Evolutionary conservation across 2,329 filamentous ascomycete genomes (phyloP).

Genomic region (Colletotrichum kahawae): DNA sequence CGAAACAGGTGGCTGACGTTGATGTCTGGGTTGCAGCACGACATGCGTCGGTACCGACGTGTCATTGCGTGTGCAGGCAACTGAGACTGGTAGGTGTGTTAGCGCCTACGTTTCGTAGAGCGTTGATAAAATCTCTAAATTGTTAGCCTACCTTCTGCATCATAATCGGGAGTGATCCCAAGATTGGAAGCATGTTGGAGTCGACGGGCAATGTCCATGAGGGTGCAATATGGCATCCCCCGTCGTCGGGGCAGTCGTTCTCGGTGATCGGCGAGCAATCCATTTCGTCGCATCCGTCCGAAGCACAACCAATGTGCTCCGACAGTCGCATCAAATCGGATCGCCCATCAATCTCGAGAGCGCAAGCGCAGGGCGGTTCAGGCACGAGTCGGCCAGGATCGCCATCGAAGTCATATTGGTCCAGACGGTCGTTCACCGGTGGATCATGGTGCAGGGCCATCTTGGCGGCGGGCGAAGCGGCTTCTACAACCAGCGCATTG

Average conservation of each 20-base stretch:
- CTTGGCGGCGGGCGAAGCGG: not conserved
- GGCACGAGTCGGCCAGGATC: not conserved
- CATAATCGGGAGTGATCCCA: not conserved
- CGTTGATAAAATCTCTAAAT: not conserved
- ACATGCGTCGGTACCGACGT: not conserved
- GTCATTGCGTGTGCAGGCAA: not conserved
- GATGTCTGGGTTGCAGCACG: not conserved
- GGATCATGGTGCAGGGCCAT: not conserved
- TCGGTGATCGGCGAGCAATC: not conserved
- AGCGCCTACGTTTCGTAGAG: conserved; percentile 16
- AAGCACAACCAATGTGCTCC: not conserved
- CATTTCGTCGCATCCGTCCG: not conserved
- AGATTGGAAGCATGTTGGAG: not conserved
- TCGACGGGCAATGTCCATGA: not conserved
- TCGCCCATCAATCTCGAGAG: not conserved
- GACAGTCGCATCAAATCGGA: not conserved
- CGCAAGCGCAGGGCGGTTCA: accelerated
- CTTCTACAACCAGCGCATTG: conserved; percentile 19
- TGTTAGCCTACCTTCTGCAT: conserved; percentile 6
- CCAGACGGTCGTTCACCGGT: conserved; percentile 2
- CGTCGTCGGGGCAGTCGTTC: not conserved
- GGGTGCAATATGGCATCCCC: not conserved
- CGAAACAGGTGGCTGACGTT: not conserved
- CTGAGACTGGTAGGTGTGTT: conserved; percentile 2
- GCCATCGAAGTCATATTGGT: not conserved